A percentile compares a stretch with the other conserved stretches of the same genome.
Conservation (phyloP, 805 yeast genomes). For the Cyberlindnera meyerae region DNA sequence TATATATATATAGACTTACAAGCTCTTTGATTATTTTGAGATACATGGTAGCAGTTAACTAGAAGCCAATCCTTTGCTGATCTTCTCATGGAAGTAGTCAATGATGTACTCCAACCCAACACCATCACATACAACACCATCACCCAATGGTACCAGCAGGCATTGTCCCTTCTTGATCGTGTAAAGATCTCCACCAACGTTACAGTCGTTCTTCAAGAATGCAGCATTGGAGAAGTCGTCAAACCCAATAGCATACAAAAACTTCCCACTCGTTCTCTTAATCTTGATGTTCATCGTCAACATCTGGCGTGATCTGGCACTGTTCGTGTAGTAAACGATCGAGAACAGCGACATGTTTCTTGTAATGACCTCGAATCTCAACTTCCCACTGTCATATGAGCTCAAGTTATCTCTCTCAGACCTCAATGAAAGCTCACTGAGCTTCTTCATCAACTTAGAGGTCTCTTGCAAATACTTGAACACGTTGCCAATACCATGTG, state of each 20-base stretch:
- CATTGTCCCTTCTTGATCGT: constrained; percentile 3
- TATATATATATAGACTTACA: not conserved
- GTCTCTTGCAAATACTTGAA: constrained; percentile 22
- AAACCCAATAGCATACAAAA: constrained; percentile 8
- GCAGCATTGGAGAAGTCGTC: constrained; percentile 3
- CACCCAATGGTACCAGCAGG: constrained; percentile 11
- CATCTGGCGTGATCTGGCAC: constrained; percentile 1
- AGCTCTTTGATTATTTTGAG: no score
- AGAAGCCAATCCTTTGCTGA: constrained; percentile 1
- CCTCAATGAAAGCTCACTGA: constrained; percentile 10
- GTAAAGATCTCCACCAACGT: constrained; percentile 5
- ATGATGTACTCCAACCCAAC: constrained; percentile 11
- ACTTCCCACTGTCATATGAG: constrained; percentile 1
- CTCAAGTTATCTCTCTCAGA: constrained; percentile 4
- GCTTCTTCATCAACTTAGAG: constrained; percentile 15
- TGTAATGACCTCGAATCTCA: constrained; percentile 19
- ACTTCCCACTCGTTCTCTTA: constrained; percentile 6
- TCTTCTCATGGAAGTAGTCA: constrained; percentile 15
- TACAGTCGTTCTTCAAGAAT: constrained; percentile 8
- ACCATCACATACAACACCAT: constrained; percentile 15
- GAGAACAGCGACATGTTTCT: constrained; percentile 18
- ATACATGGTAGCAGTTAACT: no score
- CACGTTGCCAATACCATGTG: constrained; percentile 18
- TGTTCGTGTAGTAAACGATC: constrained; percentile 16
- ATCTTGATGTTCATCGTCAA: constrained; percentile 16